Percentiles rank a stretch among this genome's conserved stretches.
phyloP scores from a whole-genome alignment of 1,284 basidiomycete genomes.

The Malassezia sympodialis region DNA sequence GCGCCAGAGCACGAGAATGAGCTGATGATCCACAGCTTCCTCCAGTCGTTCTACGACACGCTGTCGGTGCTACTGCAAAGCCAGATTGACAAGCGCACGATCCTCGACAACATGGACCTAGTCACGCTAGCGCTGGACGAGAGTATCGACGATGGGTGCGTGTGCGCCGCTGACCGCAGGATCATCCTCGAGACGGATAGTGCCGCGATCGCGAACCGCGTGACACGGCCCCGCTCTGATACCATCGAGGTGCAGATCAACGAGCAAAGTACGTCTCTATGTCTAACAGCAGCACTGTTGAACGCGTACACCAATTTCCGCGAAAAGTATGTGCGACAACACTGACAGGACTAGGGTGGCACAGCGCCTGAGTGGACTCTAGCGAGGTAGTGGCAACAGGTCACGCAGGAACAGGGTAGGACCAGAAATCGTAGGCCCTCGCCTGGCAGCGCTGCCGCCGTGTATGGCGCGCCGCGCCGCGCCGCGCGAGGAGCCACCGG shows the following conservation, averaged over 20 bases:
- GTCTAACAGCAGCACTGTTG: slow-evolving; percentile 35
- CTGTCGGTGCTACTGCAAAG: slow-evolving; percentile 67
- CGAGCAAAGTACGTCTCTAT: slow-evolving; percentile 59
- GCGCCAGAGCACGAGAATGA: slow-evolving; percentile 84
- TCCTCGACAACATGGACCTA: slow-evolving; percentile 88
- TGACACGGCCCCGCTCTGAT: slow-evolving; percentile 83
- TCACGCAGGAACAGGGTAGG: too few species aligned
- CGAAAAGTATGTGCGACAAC: slow-evolving; percentile 19
- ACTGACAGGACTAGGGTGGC: slow-evolving; percentile 1
- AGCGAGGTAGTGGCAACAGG: background rate
- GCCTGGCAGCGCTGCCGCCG: too few species aligned
- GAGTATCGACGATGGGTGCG: slow-evolving; percentile 92
- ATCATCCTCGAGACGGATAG: slow-evolving; percentile 96
- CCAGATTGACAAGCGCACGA: slow-evolving; percentile 85
- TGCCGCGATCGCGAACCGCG: slow-evolving; percentile 83
- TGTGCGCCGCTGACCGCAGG: slow-evolving; percentile 51
- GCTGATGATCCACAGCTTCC: slow-evolving; percentile 79
- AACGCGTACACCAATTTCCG: slow-evolving; percentile 46
- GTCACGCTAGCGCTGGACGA: slow-evolving; percentile 89
- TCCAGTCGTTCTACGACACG: slow-evolving; percentile 76
- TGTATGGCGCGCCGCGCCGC: background rate
- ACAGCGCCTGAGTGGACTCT: slow-evolving; percentile 17
- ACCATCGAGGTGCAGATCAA: slow-evolving; percentile 96
- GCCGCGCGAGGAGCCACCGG: background rate
- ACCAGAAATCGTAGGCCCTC: too few species aligned